A percentile compares a stretch with the other conserved stretches of the same genome.
phyloP scores from a whole-genome alignment of 352 stramenopile species.

The Phytophthora brassicae region DNA sequence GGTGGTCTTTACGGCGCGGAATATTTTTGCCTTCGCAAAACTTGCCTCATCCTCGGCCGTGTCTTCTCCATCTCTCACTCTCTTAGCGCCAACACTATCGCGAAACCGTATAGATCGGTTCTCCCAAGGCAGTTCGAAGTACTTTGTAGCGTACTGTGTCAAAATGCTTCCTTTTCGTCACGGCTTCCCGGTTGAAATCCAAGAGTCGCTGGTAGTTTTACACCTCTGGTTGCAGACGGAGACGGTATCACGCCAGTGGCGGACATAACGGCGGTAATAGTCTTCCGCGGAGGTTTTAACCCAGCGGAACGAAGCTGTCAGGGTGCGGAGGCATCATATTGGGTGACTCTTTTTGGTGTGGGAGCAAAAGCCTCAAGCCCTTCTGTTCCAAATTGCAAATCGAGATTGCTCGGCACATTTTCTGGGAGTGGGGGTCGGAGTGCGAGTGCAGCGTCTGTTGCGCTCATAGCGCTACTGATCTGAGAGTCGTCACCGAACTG shows the following conservation, averaged over 20 bases:
- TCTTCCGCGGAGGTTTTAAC: not conserved
- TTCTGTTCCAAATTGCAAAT: not conserved
- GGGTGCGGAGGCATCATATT: too few species aligned
- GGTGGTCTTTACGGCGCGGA: not conserved
- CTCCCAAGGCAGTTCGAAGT: constrained; percentile 1
- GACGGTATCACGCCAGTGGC: not conserved
- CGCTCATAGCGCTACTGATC: too few species aligned
- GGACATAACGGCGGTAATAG: not conserved
- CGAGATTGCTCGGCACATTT: too few species aligned
- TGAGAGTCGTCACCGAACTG: too few species aligned
- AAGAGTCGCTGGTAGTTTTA: not conserved
- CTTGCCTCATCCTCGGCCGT: not conserved
- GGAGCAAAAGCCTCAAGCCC: not conserved
- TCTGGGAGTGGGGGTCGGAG: too few species aligned
- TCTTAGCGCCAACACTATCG: not conserved
- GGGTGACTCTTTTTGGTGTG: not conserved
- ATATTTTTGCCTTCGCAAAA: not conserved
- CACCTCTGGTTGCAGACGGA: too few species aligned
- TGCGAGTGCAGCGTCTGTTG: too few species aligned
- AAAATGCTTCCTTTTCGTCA: not conserved
- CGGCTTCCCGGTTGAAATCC: not conserved
- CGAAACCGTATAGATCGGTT: not conserved
- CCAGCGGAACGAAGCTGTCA: not conserved
- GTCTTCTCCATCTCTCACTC: not conserved
- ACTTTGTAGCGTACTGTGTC: not conserved